Base-by-base conservation (phyloP, 140 eudicot species). In the Artemisia princeps region DNA sequence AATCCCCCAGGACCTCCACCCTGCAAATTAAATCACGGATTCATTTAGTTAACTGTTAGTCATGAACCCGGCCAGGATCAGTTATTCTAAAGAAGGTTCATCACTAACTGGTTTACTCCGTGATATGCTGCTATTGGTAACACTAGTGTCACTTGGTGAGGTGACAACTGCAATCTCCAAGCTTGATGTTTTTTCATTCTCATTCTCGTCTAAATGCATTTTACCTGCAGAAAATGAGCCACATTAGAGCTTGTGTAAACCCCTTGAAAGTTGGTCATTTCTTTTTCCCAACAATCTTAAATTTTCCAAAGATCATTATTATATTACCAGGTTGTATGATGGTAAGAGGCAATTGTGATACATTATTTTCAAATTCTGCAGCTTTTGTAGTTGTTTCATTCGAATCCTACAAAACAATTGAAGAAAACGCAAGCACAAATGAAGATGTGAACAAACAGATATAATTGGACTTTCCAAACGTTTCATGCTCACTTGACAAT, bases 151-250 rank as follows among this genome's bases (percentile, higher is more conserved):
- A 80, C 83, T 86, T 23, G 91, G 82, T 67, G 86, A 58, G 6
- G 86, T 77, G 26, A 86, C 95, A n/a, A 86, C 71, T 11, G 96
- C 91, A 60, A 89, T 71, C 62, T 89, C 95, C 95, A 85, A 89
- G 44, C 85, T 86, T 28, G 89, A 80, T 46, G 82, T 55, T 13
- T 79, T 78, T 45, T 79, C 85, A 14, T 65, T 74, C 40, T 83
- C 81, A 13, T 17, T 72, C 74, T 72, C 72, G 1, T 72, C 71
- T 12, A 61, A 68, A 52, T 59, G 60, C 10, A 62, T 30, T 13
- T 79, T 68, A 65, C 86, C 96, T 81, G 73, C 59, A 1, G 0
- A 69, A 46, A 37, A 49, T 10, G 42, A 37, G 23, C 16, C 60
- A 26, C 40, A 10, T n/a, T 6, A 54, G 17, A 48, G 14, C 52